Evolutionary conservation across 2,329 filamentous ascomycete species (phyloP), one percentile per base, ranked within the genome.

Genomic region (Ceratocystis diversiconidia): DNA sequence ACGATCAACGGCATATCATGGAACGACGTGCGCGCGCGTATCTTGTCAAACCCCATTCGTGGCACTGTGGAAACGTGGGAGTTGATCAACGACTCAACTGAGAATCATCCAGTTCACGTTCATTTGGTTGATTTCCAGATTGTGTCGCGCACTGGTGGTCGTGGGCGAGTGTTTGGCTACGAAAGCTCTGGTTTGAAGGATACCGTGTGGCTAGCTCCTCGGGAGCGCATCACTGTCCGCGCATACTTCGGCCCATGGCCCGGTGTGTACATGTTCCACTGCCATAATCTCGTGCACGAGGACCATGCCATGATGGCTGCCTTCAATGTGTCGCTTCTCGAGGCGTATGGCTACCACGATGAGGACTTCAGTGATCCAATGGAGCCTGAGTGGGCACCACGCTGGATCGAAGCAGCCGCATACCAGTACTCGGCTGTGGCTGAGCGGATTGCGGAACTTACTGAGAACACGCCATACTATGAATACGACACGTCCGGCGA

Each of bases 41-140:
- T 82, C 25, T 73, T 82, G 1, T 79, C 79, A 61, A 76, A 75
- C 4, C 77, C 78, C 1, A 73, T 74, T 2, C 76, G 76, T 59
- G 79, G 79, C 59, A 76, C 75, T 3, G 75, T 78, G 5, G 76
- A 82, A 72, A 73, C 78, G 61, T 82, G 79, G 79, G 74, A 78
- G 70, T 73, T 82, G 5, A 74, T 76, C 67, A 83, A 85, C 71
- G 74, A 72, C 30, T 75, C 75, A 15, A 78, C 76, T 30, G 80
- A 79, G 71, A 76, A 77, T 1, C 82, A 84, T 69, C 82, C 81
- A 0, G 73, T 80, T 41, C 82, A 85, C 71, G 78, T 85, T 61
- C 83, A 85, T 70, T 75, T 85, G 1, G 78, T 85, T 61, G 82
- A 84, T 69, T 81, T 85, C 72, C 77, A 79, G 65, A 74, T 85